A percentile compares a stretch with the other conserved stretches of the same genome.
These are phyloP conservation scores for Nannizziopsis arthrosporioides DNA, from an alignment of 2,329 filamentous ascomycete genomes.

Conservation along the genomic window DNA sequence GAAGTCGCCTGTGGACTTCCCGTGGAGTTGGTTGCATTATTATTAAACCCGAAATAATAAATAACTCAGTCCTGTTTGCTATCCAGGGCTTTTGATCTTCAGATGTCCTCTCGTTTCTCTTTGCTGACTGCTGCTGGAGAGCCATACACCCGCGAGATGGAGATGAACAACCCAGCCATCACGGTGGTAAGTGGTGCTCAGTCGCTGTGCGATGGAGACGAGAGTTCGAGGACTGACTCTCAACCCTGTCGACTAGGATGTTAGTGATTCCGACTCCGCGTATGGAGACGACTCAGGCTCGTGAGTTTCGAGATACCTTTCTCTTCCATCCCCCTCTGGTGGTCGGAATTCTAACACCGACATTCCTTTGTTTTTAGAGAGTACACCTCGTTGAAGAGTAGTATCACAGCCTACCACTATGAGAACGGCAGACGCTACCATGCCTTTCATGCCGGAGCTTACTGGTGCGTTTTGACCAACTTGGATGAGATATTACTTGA, in stretches of 20 bases:
- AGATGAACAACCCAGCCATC: too few species aligned
- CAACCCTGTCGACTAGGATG: background rate
- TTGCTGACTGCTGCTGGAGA: too few species aligned
- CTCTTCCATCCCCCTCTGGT: too few species aligned
- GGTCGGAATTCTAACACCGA: background rate
- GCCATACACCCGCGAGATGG: too few species aligned
- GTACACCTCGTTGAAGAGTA: conserved; percentile 9
- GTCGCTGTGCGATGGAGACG: background rate
- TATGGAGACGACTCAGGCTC: conserved; percentile 7
- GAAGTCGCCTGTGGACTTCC: too few species aligned
- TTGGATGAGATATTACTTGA: background rate
- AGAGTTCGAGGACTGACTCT: too few species aligned
- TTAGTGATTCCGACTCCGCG: conserved; percentile 4
- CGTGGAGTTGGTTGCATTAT: too few species aligned
- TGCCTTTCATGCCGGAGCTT: conserved; percentile 10
- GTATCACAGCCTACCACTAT: conserved; percentile 13
- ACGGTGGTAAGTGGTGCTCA: too few species aligned
- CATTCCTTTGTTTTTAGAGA: background rate
- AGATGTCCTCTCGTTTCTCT: too few species aligned
- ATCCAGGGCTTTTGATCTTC: too few species aligned
- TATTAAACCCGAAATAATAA: too few species aligned
- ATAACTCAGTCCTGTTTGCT: too few species aligned
- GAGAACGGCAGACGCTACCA: conserved; percentile 13
- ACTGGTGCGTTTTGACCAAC: conserved; percentile 4
- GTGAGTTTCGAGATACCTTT: background rate